These are phyloP conservation scores for Tulasnella sp. DNA, from an alignment of 768 basidiomycete genomes.

Conservation along the genomic window DNA sequence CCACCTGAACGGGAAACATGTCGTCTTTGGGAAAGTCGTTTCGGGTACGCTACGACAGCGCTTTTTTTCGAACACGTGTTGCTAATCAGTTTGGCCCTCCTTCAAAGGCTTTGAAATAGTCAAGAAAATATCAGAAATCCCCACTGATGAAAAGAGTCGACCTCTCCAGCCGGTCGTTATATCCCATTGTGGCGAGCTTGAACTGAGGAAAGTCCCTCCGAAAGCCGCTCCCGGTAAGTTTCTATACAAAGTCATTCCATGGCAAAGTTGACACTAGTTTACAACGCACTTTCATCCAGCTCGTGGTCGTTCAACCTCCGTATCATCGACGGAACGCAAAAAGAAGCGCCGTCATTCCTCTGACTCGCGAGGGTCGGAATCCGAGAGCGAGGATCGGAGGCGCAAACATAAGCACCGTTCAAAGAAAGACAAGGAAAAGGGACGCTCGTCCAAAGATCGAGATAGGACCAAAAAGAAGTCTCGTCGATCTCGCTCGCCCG, in stretches of 20 bases:
- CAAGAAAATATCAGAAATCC: slow-evolving; percentile 56
- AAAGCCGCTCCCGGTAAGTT: slow-evolving; percentile 26
- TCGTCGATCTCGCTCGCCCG: slow-evolving; percentile 7
- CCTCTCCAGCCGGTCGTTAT: slow-evolving; percentile 66
- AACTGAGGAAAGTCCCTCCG: slow-evolving; percentile 50
- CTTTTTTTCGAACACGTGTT: slow-evolving; percentile 5
- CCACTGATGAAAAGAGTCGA: slow-evolving; percentile 71
- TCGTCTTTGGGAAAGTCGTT: slow-evolving; percentile 43
- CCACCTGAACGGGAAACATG: slow-evolving; percentile 62
- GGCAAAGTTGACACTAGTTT: neutral
- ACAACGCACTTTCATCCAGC: slow-evolving; percentile 1
- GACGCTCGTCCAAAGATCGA: slow-evolving; percentile 30
- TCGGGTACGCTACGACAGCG: slow-evolving; percentile 37
- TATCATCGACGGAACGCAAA: slow-evolving; percentile 30
- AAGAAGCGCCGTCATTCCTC: slow-evolving; percentile 23
- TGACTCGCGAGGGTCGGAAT: neutral
- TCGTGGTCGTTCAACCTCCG: slow-evolving; percentile 30
- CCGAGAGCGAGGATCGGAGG: slow-evolving; percentile 30
- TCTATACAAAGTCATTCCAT: slow-evolving; percentile 28
- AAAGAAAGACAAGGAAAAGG: slow-evolving; percentile 33
- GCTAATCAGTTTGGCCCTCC: neutral
- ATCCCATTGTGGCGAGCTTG: slow-evolving; percentile 78
- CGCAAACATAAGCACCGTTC: slow-evolving; percentile 29
- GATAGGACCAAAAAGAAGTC: slow-evolving; percentile 27
- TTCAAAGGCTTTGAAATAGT: slow-evolving; percentile 45